Evolutionary conservation across 1,284 basidiomycete genomes (phyloP).

Genomic region (Heterobasidion occidentale): DNA sequence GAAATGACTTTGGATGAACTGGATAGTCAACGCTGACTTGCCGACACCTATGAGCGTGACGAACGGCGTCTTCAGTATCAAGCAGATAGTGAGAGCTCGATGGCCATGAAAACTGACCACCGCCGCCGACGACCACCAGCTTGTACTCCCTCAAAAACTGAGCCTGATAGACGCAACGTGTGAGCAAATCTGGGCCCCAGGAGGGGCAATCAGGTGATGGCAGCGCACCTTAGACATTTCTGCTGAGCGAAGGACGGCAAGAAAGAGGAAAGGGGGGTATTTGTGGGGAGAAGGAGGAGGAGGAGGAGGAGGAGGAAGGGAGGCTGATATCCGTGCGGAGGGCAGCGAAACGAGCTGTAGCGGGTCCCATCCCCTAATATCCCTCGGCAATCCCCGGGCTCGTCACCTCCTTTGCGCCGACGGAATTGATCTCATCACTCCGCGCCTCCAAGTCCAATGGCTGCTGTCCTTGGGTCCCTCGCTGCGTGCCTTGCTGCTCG

Average conservation of each 20-base stretch:
- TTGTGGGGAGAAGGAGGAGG: background rate
- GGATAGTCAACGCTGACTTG: slow-evolving; percentile 95
- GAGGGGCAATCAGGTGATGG: background rate
- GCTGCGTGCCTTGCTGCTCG: too few species aligned
- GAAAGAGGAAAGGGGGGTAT: background rate
- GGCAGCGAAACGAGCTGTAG: background rate
- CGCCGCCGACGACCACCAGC: slow-evolving; percentile 96
- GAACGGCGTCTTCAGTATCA: background rate
- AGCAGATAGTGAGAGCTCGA: background rate
- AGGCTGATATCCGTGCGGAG: background rate
- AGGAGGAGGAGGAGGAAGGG: background rate
- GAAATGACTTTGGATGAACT: slow-evolving; percentile 97
- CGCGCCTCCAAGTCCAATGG: too few species aligned
- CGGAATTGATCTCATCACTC: background rate
- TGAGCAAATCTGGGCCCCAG: background rate
- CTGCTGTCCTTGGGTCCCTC: background rate
- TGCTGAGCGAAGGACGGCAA: background rate
- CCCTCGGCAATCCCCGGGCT: background rate
- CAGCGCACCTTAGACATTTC: background rate
- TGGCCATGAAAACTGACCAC: slow-evolving; percentile 53
- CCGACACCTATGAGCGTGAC: slow-evolving; percentile 72
- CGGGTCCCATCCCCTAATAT: background rate
- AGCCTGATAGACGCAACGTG: slow-evolving; percentile 41
- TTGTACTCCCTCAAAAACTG: slow-evolving; percentile 94
- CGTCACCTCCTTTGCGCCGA: background rate